These are phyloP conservation scores for Trematosphaeria pertusa DNA, from an alignment of 2,329 filamentous ascomycete genomes.

Conservation along the genomic window DNA sequence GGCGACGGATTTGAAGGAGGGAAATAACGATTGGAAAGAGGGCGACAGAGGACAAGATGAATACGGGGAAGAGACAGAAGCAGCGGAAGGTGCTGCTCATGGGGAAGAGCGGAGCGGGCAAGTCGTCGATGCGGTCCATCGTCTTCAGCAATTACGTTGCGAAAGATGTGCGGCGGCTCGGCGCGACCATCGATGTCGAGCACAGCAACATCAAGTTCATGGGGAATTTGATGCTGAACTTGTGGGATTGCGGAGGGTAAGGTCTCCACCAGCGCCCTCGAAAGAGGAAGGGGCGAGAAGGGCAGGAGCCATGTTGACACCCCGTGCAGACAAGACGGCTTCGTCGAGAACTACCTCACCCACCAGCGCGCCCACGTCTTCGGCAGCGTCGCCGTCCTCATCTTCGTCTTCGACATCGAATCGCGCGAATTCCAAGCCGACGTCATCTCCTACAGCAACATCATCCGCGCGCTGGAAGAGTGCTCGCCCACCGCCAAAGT, in stretches of 20 bases:
- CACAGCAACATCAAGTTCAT: conserved; percentile 99
- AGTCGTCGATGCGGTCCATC: conserved; percentile 97
- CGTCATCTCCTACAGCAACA: conserved; percentile 87
- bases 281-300: neutral
- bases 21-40: too few species aligned
- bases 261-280: conserved; percentile 24
- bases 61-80: conserved; percentile 56
- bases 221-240: conserved; percentile 93
- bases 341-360: conserved; percentile 97
- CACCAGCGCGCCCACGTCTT: conserved; percentile 97
- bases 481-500: conserved; percentile 82
- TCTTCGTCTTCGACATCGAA: conserved; percentile 99
- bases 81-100: conserved; percentile 62
- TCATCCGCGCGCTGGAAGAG: conserved; percentile 86
- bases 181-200: conserved; percentile 97
- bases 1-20: too few species aligned
- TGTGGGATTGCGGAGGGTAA: conserved; percentile 96
- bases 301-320: neutral
- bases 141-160: conserved; percentile 99
- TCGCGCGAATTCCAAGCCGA: conserved; percentile 93
- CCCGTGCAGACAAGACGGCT: conserved; percentile 81
- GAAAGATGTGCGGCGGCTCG: conserved; percentile 88
- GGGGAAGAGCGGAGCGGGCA: conserved; percentile 97
- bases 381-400: conserved; percentile 92
- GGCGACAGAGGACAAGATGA: conserved; percentile 28